Evolutionary conservation across 2,329 filamentous ascomycete genomes (phyloP), one percentile per base, ranked within the genome.

Genomic region (Calcarisporium arbuscula): DNA sequence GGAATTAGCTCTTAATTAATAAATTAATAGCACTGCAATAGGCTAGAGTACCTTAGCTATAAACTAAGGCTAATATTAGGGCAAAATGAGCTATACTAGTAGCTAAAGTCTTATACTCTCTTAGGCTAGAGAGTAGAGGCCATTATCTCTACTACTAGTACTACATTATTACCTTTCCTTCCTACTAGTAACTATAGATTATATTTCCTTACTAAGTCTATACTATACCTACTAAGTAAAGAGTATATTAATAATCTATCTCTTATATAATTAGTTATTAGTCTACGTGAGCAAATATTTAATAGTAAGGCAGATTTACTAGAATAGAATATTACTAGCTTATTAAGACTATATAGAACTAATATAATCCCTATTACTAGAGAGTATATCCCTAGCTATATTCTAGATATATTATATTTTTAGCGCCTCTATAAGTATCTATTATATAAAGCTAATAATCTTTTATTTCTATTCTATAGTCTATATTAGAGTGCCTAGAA

Each of bases 21-120:
- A 15, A 28, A 8, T 16, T 16, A 28, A 28, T 28, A 16, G n/a
- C 27, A 15, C 27, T 16, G 27, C 17, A 16, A 28, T 16, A 28
- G 17, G 27, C n/a, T 14, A 16, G 27, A 16, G 12, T 12, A 12
- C 27, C 14, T 28, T 28, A 16, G 27, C 27, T 16, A 16, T 16
- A 15, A 28, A 28, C 27, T 16, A 28, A 15, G 27, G 8, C 27
- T 8, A 12, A 28, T 28, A 14, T 8, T 28, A 16, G 17, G 27
- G 27, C 27, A 28, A 28, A 28, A 28, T 28, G 27, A 16, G 27
- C 27, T 14, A 15, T 16, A 16, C 27, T 28, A 16, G 17, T 28
- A 28, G 27, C 27, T 15, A 28, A 28, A 12, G 27, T 28, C 27
- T 28, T 15, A 28, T 28, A 16, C n/a, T n/a, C 27, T 28, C 27